phyloP scores from a whole-genome alignment of 805 yeast species.

The Metschnikowia hibisci region DNA sequence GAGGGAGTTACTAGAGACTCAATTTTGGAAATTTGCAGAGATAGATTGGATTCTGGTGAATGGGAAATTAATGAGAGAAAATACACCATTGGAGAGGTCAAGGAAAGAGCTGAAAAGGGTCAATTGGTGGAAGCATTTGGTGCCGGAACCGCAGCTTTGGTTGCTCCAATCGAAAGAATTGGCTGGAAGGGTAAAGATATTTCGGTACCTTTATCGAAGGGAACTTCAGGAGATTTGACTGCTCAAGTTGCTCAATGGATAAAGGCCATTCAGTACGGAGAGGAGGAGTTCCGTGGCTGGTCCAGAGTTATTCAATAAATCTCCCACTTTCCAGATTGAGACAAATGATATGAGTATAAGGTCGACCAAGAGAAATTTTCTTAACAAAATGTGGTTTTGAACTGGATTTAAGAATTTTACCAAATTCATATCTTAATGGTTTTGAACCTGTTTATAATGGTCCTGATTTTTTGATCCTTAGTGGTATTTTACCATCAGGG shows the following conservation, averaged over 20 bases:
- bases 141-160: constrained; percentile 96
- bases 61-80: constrained; percentile 86
- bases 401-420: no score
- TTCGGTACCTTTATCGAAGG: constrained; percentile 72
- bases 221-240: constrained; percentile 81
- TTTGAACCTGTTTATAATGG: no score
- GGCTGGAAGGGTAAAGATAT: constrained; percentile 75
- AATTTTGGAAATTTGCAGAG: constrained; percentile 70
- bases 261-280: constrained; percentile 86
- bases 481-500: no score
- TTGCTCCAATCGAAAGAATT: constrained; percentile 85
- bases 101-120: constrained; percentile 71
- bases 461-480: no score
- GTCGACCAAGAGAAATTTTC: no score
- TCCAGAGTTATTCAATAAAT: constrained; percentile 33
- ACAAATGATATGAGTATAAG: no score
- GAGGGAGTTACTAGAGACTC: constrained; percentile 97
- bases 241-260: constrained; percentile 81
- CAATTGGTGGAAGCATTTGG: constrained; percentile 93
- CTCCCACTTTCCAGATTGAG: no score
- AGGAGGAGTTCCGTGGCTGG: constrained; percentile 59
- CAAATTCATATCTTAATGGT: no score
- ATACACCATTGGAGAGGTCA: constrained; percentile 76
- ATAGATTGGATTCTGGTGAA: constrained; percentile 65
- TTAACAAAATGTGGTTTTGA: no score